Evolutionary conservation across 23 red algal species (phyloP).

Genomic region (Gracilaria domingensis): DNA sequence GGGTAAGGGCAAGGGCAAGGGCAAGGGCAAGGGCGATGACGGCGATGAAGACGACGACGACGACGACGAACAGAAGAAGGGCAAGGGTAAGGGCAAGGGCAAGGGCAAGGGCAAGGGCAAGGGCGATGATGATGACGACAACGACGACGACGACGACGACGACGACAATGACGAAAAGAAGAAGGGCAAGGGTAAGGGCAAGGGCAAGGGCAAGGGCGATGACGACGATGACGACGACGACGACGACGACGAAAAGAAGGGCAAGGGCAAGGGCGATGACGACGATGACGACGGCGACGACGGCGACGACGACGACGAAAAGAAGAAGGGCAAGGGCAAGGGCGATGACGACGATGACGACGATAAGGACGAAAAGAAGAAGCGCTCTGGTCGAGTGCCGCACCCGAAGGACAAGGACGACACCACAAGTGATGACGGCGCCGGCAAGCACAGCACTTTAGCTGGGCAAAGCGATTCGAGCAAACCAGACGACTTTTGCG

Average conservation of each 20-base stretch:
- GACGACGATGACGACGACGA: not conserved
- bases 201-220: too few species aligned
- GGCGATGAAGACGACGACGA: not conserved
- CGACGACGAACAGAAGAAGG: not conserved
- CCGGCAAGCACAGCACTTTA: too few species aligned
- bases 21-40: too few species aligned
- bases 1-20: too few species aligned
- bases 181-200: not conserved
- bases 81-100: too few species aligned
- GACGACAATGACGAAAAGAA: not conserved
- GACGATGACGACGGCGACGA: not conserved
- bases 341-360: slow-evolving; percentile 25
- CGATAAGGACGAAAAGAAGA: not conserved
- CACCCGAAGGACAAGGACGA: not conserved
- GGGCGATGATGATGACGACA: slow-evolving; percentile 13
- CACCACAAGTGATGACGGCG: not conserved
- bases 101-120: too few species aligned
- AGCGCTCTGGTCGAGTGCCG: not conserved
- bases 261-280: slow-evolving; percentile 10
- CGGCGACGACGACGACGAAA: not conserved
- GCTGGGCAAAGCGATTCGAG: not conserved
- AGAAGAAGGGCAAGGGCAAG: not conserved
- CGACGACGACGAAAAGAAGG: not conserved
- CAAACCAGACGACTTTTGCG: not conserved
- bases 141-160: not conserved